Evolutionary conservation across 768 basidiomycete species (phyloP), one percentile per base, ranked within the genome.

Genomic region (Kwoniella pini): DNA sequence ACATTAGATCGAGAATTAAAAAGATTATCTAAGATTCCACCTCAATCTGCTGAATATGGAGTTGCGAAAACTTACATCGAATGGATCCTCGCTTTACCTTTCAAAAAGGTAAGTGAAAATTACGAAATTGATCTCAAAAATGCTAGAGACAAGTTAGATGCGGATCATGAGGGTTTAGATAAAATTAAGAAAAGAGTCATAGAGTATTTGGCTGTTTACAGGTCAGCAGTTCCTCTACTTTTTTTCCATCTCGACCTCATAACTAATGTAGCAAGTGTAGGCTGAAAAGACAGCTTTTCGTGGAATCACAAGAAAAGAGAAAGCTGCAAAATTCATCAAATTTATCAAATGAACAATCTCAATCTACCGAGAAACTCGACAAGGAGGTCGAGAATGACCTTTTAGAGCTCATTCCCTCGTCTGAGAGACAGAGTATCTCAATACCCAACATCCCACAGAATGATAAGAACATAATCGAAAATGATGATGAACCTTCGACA

Each of bases 141-240:
- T 36, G 91, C 93, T 26, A 86, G 89, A 22, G 81, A 81, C 21
- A 91, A 90, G 72, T 85, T 97, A 9, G 92, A 97, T 68, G 82
- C 85, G 12, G 93, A 95, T 61, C 93, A 97, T 76, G 95, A 87
- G 68, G 94, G 94, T 1, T 81, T 97, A 17, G 90, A 93, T 59
- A 90, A 89, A 76, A 88, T 97, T 76, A 97, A 96, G 82, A 87
- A 89, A 64, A 83, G 93, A 10, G 78, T 95, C 2, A 88, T 95
- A 45, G 94, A 96, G 71, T 96, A 91, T 75, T 84, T 97, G 39
- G 92, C 91, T 0, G 88, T 96, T 11, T 87, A 94, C 31, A 81
- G 90, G 61, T 70, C 50, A 26, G 70, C 57, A 7, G 5, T n/a
- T n/a, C 22, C 21, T 12, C 28, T 11, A 21, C 21, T 51, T 13